phyloP scores from a whole-genome alignment of 2,329 filamentous ascomycete species.

The Fusarium sp. region DNA sequence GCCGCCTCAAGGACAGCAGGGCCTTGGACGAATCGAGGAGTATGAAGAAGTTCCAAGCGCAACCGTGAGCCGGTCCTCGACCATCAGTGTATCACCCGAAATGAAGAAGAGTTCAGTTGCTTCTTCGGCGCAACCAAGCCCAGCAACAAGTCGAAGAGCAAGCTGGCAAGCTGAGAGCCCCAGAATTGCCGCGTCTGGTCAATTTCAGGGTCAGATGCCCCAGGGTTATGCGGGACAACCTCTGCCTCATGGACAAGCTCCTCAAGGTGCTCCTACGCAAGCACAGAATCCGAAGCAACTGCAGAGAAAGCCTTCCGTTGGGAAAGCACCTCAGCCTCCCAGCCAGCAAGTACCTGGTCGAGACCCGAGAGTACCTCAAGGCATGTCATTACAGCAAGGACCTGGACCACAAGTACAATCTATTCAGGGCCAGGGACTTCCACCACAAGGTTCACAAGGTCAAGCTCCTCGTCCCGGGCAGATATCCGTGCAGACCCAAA shows the following conservation, averaged over 20 bases:
- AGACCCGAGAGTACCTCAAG: conserved; percentile 18
- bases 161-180: conserved; percentile 43
- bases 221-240: conserved; percentile 23
- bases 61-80: conserved; percentile 39
- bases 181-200: conserved; percentile 20
- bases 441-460: conserved; percentile 9
- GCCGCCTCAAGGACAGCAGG: conserved; percentile 34
- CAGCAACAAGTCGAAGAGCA: conserved; percentile 39
- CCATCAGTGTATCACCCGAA: conserved; percentile 28
- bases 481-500: conserved; percentile 10
- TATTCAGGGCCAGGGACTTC: conserved; percentile 11
- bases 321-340: conserved; percentile 20
- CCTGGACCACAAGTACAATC: conserved; percentile 18
- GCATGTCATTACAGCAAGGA: conserved; percentile 12
- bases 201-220: conserved; percentile 22
- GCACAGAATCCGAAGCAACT: conserved; percentile 31
- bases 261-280: conserved; percentile 10
- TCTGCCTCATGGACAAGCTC: conserved; percentile 10
- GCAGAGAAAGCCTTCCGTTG: conserved; percentile 41
- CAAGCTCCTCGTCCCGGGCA: conserved; percentile 19
- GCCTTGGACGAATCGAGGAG: conserved; percentile 48
- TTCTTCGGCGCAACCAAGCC: conserved; percentile 39
- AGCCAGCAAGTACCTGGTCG: conserved; percentile 23
- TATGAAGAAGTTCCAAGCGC: conserved; percentile 40
- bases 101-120: conserved; percentile 35